A percentile compares a stretch with the other conserved stretches of the same genome.
These are phyloP conservation scores for Pelargonium fulgidum DNA, from an alignment of 441 rosid genomes.

Conservation along the genomic window DNA sequence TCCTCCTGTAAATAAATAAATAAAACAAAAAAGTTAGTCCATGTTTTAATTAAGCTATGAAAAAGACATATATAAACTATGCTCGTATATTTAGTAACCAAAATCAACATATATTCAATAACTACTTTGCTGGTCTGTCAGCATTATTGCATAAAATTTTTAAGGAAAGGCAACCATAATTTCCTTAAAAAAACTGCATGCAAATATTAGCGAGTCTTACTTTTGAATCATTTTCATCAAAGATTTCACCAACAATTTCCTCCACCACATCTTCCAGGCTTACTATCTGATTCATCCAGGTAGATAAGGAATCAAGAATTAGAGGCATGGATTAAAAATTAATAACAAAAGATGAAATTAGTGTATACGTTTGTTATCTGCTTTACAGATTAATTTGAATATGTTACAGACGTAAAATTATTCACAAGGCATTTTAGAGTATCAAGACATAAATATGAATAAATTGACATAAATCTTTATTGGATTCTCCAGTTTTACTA, in stretches of 20 bases:
- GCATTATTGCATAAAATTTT: too few relatives aligned
- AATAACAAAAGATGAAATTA: not conserved
- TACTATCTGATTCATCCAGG: constrained; percentile 57
- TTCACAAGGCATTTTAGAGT: too few relatives aligned
- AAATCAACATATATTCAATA: too few relatives aligned
- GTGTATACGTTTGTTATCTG: too few relatives aligned
- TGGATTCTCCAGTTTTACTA: too few relatives aligned
- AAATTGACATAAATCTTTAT: too few relatives aligned
- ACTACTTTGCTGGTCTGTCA: too few relatives aligned
- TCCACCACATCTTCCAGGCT: constrained; percentile 96
- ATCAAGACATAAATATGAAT: too few relatives aligned
- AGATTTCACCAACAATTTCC: constrained; percentile 98
- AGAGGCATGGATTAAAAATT: not conserved
- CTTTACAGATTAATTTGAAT: too few relatives aligned
- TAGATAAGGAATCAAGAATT: constrained; percentile 6
- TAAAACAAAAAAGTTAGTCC: not conserved
- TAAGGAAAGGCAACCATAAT: too few relatives aligned
- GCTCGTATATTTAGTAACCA: too few relatives aligned
- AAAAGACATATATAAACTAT: not conserved
- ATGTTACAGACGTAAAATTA: too few relatives aligned
- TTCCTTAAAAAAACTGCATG: not conserved
- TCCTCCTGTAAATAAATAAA: constrained; percentile 57
- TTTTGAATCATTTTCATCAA: constrained; percentile 96
- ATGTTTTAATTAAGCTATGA: not conserved
- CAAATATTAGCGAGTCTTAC: constrained; percentile 33